phyloP scores from a whole-genome alignment of 208 protist species.

The Leishmania turanica region DNA sequence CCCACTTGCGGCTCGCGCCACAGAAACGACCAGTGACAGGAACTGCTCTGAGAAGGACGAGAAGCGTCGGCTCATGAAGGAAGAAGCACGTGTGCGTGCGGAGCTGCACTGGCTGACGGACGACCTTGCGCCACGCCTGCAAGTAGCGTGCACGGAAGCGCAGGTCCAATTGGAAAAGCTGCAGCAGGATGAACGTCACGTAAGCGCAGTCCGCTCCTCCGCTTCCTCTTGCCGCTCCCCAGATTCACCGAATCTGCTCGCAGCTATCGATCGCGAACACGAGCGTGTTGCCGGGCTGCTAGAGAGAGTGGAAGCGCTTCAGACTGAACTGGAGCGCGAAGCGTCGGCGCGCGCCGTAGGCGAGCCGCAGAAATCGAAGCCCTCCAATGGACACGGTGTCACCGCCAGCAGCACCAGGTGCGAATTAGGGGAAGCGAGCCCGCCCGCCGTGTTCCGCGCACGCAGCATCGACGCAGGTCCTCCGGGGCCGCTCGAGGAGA shows the following conservation, averaged over 20 bases:
- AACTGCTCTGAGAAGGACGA: conserved; percentile 2
- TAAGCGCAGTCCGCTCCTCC: background rate
- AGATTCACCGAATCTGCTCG: background rate
- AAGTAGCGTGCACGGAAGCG: background rate
- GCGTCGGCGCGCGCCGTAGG: background rate
- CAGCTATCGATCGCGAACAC: background rate
- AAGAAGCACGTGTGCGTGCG: conserved; percentile 20
- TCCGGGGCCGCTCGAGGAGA: background rate
- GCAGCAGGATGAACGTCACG: background rate
- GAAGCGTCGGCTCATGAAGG: background rate
- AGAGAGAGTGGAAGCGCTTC: background rate
- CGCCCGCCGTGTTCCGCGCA: background rate
- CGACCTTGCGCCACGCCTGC: conserved; percentile 6
- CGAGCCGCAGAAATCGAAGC: background rate
- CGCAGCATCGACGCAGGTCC: background rate
- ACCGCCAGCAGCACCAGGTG: background rate
- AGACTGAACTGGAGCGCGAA: conserved; percentile 1
- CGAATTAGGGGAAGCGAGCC: background rate
- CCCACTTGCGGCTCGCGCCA: background rate
- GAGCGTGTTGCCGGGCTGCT: background rate
- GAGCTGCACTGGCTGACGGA: conserved; percentile 19
- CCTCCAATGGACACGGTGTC: background rate
- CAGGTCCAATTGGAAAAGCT: background rate
- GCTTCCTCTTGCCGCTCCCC: background rate
- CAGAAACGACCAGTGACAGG: background rate